A percentile compares a stretch with the other conserved stretches of the same genome.
Conservation (phyloP, 2,329 filamentous ascomycete genomes). For the Colletotrichum tropicale region DNA sequence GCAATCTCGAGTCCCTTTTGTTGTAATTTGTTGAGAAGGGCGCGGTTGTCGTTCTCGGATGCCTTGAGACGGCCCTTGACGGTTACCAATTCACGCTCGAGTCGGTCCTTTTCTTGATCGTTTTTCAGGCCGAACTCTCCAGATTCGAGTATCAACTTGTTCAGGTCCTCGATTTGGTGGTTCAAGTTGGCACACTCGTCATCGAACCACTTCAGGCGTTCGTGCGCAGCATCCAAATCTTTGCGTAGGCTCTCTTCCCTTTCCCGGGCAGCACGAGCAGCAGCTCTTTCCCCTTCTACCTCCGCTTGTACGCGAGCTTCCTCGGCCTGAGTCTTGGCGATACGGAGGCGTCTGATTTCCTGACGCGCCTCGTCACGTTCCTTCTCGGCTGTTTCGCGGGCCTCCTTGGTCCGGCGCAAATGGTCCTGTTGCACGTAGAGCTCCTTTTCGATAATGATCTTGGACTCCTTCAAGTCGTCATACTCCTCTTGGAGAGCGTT, state of each 20-base stretch:
- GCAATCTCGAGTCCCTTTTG: conserved; percentile 98
- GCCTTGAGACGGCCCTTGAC: conserved; percentile 88
- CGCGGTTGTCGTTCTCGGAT: conserved; percentile 95
- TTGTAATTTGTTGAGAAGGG: conserved; percentile 94
- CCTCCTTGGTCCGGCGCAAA: conserved; percentile 83
- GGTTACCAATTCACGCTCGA: conserved; percentile 89
- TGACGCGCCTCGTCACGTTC: conserved; percentile 88
- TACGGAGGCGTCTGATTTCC: conserved; percentile 81
- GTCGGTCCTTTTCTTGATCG: conserved; percentile 91
- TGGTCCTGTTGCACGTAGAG: conserved; percentile 95
- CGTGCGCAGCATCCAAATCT: conserved; percentile 81
- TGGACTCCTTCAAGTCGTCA: conserved; percentile 86
- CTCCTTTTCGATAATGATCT: conserved; percentile 97
- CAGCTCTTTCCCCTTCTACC: conserved; percentile 76
- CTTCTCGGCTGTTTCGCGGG: conserved; percentile 78
- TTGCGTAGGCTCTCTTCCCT: conserved; percentile 77
- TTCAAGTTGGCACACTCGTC: conserved; percentile 78
- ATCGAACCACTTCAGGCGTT: conserved; percentile 79
- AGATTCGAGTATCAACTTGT: conserved; percentile 85
- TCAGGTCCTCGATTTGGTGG: conserved; percentile 82
- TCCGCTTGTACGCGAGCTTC: conserved; percentile 86
- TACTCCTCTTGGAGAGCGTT: conserved; percentile 83
- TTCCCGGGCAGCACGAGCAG: conserved; percentile 79
- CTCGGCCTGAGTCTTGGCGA: conserved; percentile 84
- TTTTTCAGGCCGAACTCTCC: conserved; percentile 88